phyloP scores from a whole-genome alignment of 352 stramenopile genomes.

The Globisporangium solare region DNA sequence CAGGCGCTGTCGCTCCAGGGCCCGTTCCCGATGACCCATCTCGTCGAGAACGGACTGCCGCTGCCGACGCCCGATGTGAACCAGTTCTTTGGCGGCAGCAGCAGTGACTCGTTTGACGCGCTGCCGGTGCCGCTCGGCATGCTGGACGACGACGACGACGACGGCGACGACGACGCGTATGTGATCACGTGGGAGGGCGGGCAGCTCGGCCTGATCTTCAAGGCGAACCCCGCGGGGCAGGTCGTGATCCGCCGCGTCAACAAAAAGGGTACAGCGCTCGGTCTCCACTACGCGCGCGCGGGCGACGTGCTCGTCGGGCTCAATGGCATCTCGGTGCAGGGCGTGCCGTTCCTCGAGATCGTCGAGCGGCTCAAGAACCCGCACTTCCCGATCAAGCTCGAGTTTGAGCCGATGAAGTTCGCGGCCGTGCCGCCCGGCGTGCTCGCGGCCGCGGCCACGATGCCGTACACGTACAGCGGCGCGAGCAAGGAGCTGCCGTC shows the following conservation, averaged over 20 bases:
- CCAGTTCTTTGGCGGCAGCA: constrained; percentile 11
- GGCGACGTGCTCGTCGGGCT: constrained; percentile 76
- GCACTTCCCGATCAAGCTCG: constrained; percentile 57
- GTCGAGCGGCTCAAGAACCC: constrained; percentile 61
- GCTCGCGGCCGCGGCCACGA: neutral
- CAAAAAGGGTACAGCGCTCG: constrained; percentile 57
- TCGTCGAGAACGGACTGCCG: constrained; percentile 20
- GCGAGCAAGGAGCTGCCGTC: constrained; percentile 1
- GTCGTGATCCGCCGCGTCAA: constrained; percentile 73
- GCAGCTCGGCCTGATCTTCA: constrained; percentile 72
- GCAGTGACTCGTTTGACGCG: no score
- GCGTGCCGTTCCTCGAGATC: constrained; percentile 52
- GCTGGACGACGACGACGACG: constrained; percentile 36
- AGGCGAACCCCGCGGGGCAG: constrained; percentile 38
- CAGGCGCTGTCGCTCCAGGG: constrained; percentile 44
- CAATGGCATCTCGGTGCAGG: constrained; percentile 48
- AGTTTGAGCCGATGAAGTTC: constrained; percentile 60
- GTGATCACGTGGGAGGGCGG: constrained; percentile 65
- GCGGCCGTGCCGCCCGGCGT: constrained; percentile 14
- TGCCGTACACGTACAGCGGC: constrained; percentile 4
- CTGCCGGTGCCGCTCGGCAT: constrained; percentile 1
- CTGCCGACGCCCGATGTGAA: constrained; percentile 9
- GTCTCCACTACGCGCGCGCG: constrained; percentile 53
- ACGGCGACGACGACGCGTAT: constrained; percentile 68
- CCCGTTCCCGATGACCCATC: constrained; percentile 2